Base-by-base conservation (phyloP, 306 rosid species). In the Urtica urens region DNA sequence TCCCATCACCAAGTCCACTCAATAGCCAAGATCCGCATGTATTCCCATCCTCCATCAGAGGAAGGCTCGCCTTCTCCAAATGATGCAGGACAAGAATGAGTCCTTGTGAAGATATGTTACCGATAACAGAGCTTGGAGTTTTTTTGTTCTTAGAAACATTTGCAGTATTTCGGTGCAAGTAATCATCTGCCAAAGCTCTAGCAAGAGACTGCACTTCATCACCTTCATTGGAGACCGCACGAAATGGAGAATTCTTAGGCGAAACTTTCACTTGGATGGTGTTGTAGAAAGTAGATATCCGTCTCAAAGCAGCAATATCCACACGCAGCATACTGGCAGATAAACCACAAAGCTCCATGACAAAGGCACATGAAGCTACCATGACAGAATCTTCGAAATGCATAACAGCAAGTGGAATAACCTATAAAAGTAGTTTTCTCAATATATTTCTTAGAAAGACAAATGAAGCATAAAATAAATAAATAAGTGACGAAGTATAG, bases 11-110 rank as follows among this genome's bases (percentile, higher is more conserved):
- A 65, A 68, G 66, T 53, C 93, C 93, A 60, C 59, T 70, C 57
- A 78, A 74, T 42, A 88, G 71, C 95, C 97, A 88, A 19, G 84
- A 74, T 31, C 97, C 97, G 49, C 93, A 78, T 26, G 95, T 69
- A 60, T 71, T 74, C 61, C 81, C 93, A 44, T 83, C 86, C 38
- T 72, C 62, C 65, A 61, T 47, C 38, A 12, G 63, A 27, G 80
- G 93, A 60, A 81, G 76, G 63, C 95, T 88, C 31, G 78, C 86
- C 71, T 76, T 82, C 58, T 88, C 97, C 66, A 88, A 66, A 66
- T 83, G 81, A 46, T 88, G 76, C 29, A 88, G 64, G 44, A 88
- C 83, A 57, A 78, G 86, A 58, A 72, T 63, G 55, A 76, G 86
- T 64, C 73, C 80, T 62, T 74, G 88, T 39, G 88, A 73, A 63